Conservation (phyloP, 768 basidiomycete genomes). For the Agrocybe pediades region DNA sequence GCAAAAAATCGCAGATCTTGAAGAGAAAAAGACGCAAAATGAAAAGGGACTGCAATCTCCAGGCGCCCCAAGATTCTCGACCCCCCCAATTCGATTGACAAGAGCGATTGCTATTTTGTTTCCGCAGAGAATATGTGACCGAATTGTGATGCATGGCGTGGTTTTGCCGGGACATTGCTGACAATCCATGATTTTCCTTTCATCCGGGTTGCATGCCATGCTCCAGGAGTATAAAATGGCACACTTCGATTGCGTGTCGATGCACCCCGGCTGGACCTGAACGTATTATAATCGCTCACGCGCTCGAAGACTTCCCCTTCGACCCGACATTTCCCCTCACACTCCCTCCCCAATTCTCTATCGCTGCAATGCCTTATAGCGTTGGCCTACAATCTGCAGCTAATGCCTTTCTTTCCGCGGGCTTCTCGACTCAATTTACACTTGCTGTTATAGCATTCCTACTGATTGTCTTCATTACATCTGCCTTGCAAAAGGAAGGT, state of each 20-base stretch:
- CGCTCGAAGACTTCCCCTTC: conserved; percentile 17
- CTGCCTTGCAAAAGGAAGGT: conserved; percentile 48
- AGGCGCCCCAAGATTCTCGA: conserved; percentile 24
- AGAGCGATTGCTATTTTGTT: conserved; percentile 26
- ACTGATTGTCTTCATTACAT: conserved; percentile 44
- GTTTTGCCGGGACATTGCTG: conserved; percentile 29
- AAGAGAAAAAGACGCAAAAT: conserved; percentile 18
- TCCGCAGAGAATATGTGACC: conserved; percentile 29
- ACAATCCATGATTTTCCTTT: conserved; percentile 32
- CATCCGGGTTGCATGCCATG: conserved; percentile 28
- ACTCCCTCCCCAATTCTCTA: conserved; percentile 2
- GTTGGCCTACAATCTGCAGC: conserved; percentile 51
- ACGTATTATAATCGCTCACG: conserved; percentile 27
- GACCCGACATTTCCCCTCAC: conserved; percentile 26
- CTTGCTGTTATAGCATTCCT: conserved; percentile 49
- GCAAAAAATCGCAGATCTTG: conserved; percentile 18
- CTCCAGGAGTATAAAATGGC: conserved; percentile 29
- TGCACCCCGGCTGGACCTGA: conserved; percentile 32
- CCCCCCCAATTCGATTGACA: conserved; percentile 19
- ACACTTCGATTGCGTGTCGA: conserved; percentile 23
- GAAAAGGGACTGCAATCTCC: conserved; percentile 13
- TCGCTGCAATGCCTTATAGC: conserved; percentile 47
- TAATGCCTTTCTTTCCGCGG: conserved; percentile 51
- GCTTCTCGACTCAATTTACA: conserved; percentile 49
- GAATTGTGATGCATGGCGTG: conserved; percentile 32